A percentile compares a stretch with the other conserved stretches of the same genome.
Conservation (phyloP, 805 yeast genomes). For the Myxozyma neotropica region DNA sequence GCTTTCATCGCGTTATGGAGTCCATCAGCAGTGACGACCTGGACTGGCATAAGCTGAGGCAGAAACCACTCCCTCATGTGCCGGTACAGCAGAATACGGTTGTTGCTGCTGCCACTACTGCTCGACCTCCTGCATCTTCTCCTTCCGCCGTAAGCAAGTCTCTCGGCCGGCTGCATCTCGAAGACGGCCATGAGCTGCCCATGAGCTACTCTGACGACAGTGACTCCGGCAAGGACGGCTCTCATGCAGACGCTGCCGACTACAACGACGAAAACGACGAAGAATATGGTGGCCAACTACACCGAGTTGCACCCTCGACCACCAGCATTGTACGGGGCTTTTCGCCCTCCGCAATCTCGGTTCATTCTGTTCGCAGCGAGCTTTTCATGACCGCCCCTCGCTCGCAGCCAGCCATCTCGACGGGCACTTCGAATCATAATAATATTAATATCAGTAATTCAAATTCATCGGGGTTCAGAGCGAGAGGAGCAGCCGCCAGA, state of each 20-base stretch:
- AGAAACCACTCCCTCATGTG: too few relatives aligned
- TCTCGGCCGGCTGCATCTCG: neutral
- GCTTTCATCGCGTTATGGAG: constrained; percentile 36
- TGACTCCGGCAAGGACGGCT: neutral
- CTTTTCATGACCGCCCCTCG: constrained; percentile 13
- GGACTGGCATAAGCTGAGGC: constrained; percentile 10
- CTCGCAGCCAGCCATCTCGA: neutral
- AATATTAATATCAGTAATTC: neutral
- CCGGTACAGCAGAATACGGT: constrained; percentile 1
- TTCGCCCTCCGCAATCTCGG: constrained; percentile 44
- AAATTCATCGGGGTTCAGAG: neutral
- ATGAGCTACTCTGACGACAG: neutral
- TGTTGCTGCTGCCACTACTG: too few relatives aligned
- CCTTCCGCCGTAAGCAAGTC: neutral
- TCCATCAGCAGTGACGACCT: constrained; percentile 32
- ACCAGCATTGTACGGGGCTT: constrained; percentile 44
- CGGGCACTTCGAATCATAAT: neutral
- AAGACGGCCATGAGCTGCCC: neutral
- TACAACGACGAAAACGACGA: constrained; percentile 1
- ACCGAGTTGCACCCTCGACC: constrained; percentile 15
- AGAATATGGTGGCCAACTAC: neutral
- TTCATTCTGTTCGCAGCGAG: constrained; percentile 36
- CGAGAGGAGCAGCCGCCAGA: neutral
- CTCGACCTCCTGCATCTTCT: neutral
- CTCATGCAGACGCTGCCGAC: neutral